Conservation (phyloP, 495 filamentous ascomycete genomes). For the Physcia stellaris region DNA sequence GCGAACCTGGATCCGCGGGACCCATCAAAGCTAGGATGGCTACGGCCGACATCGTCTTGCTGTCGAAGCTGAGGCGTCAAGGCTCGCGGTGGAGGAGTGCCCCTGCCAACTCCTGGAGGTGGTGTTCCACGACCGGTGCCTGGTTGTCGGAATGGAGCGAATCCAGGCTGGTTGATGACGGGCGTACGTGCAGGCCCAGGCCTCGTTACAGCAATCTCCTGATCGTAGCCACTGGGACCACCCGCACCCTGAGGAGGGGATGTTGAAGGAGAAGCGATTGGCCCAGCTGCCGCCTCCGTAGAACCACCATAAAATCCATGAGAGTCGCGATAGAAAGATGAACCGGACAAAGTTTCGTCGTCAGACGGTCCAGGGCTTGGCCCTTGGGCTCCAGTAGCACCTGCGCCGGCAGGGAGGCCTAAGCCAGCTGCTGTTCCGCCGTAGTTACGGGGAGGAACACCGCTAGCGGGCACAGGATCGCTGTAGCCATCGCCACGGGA, state of each 20-base stretch:
- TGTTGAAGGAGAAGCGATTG: slow-evolving; percentile 16
- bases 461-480: slow-evolving; percentile 16
- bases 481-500: slow-evolving; percentile 59
- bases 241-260: slow-evolving; percentile 21
- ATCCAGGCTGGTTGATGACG: slow-evolving; percentile 27
- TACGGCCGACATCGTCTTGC: slow-evolving; percentile 37
- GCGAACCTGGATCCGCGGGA: slow-evolving; percentile 43
- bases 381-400: slow-evolving; percentile 52
- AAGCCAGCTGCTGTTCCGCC: slow-evolving; percentile 1
- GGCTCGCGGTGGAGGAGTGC: slow-evolving; percentile 10
- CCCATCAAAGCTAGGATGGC: slow-evolving; percentile 39
- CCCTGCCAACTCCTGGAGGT: slow-evolving; percentile 16
- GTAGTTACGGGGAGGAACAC: slow-evolving; percentile 3
- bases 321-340: slow-evolving; percentile 26
- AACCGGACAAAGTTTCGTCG: slow-evolving; percentile 22
- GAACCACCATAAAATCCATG: slow-evolving; percentile 24
- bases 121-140: no score
- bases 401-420: neutral
- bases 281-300: slow-evolving; percentile 12
- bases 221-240: slow-evolving; percentile 1
- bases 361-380: slow-evolving; percentile 14
- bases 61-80: slow-evolving; percentile 8
- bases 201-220: slow-evolving; percentile 24
- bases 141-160: slow-evolving; percentile 14
- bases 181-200: slow-evolving; percentile 38